phyloP scores from a whole-genome alignment of 2,329 filamentous ascomycete genomes.

The Colletotrichum eremochloae region DNA sequence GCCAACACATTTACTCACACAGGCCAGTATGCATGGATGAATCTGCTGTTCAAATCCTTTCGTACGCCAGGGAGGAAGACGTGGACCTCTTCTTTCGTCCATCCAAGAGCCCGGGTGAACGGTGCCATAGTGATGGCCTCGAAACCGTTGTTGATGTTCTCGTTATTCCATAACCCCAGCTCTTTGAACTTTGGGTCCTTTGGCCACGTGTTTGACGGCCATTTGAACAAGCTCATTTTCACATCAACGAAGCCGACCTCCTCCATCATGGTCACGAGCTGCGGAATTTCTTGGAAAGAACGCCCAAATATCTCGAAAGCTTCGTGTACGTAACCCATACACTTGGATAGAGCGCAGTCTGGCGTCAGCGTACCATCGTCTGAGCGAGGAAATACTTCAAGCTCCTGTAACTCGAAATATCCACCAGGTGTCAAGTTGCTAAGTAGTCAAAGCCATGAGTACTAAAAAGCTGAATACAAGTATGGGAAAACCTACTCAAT shows the following conservation, averaged over 20 bases:
- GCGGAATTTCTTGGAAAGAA: slow-evolving; percentile 47
- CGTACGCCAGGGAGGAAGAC: slow-evolving; percentile 10
- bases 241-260: slow-evolving; percentile 68
- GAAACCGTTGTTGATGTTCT: slow-evolving; percentile 43
- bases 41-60: slow-evolving; percentile 1
- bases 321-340: slow-evolving; percentile 49
- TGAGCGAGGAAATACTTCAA: slow-evolving; percentile 46
- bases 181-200: slow-evolving; percentile 64
- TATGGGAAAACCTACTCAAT: slow-evolving; percentile 45
- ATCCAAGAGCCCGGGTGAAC: slow-evolving; percentile 12
- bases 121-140: slow-evolving; percentile 46
- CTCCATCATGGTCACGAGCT: slow-evolving; percentile 53
- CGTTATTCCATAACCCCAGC: slow-evolving; percentile 54
- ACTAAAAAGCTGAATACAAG: no score
- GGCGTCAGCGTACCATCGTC: slow-evolving; percentile 56
- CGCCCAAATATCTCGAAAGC: slow-evolving; percentile 49
- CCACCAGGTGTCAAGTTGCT: slow-evolving; percentile 45
- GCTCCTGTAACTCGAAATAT: slow-evolving; percentile 50
- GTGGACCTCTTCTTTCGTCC: slow-evolving; percentile 8
- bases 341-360: slow-evolving; percentile 48
- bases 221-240: slow-evolving; percentile 59
- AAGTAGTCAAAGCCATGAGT: background rate
- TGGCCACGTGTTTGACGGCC: slow-evolving; percentile 66
- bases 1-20: background rate
- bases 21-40: slow-evolving; percentile 19